Conservation (phyloP, 305 asterid genomes). For the Fraxinus greggii region DNA sequence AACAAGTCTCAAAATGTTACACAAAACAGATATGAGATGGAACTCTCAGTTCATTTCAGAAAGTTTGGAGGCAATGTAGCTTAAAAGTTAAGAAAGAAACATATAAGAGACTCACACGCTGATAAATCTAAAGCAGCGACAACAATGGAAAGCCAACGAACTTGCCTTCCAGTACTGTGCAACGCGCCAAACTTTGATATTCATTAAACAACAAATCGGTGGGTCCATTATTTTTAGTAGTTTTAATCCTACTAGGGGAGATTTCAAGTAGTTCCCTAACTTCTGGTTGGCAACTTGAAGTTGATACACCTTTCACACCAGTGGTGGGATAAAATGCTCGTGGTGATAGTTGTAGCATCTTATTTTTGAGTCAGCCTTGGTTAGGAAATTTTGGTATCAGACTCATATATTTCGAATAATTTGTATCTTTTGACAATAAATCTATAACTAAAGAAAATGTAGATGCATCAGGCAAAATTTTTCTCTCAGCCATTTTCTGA, state of each 20-base stretch:
- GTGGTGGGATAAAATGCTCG: not conserved
- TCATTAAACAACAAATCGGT: not conserved
- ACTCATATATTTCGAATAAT: slow-evolving; percentile 39
- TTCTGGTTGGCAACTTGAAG: not conserved
- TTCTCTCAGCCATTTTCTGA: slow-evolving; percentile 55
- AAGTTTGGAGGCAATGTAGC: not conserved
- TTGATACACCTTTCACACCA: not conserved
- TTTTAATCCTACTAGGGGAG: not conserved
- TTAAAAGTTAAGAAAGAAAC: not conserved
- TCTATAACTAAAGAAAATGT: slow-evolving; percentile 56
- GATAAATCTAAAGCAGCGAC: not conserved
- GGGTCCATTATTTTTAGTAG: not conserved
- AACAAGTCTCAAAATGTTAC: not conserved
- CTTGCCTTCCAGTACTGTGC: not conserved
- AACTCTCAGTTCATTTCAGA: not conserved
- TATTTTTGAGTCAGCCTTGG: slow-evolving; percentile 7
- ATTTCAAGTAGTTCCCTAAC: not conserved
- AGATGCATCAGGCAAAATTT: slow-evolving; percentile 45
- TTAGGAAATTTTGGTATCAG: slow-evolving; percentile 59
- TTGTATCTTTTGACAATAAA: slow-evolving; percentile 59
- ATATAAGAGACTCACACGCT: slow-evolving; percentile 15
- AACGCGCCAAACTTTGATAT: too few species aligned
- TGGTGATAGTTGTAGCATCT: not conserved
- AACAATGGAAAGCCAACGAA: slow-evolving; percentile 7
- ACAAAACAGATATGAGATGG: not conserved